phyloP scores from a whole-genome alignment of 768 basidiomycete species.

The Hydnum rufescens region DNA sequence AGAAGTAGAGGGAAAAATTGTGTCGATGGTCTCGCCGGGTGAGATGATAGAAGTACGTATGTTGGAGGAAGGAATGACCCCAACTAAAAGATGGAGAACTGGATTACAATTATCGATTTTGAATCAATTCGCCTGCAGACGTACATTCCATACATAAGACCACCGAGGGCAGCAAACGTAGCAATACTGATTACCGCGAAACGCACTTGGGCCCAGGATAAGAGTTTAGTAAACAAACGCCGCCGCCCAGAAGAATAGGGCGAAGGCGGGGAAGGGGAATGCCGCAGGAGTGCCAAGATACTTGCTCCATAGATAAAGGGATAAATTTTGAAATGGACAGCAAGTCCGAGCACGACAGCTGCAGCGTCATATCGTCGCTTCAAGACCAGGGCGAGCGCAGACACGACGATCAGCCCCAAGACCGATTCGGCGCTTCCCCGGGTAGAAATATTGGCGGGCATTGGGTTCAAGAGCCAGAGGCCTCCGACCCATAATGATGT shows the following conservation, averaged over 20 bases:
- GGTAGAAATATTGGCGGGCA: conserved; percentile 91
- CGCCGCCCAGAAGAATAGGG: too few relatives aligned
- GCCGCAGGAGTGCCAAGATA: conserved; percentile 40
- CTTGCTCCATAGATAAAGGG: conserved; percentile 80
- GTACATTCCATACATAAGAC: conserved; percentile 52
- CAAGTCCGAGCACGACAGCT: conserved; percentile 56
- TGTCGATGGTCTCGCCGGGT: conserved; percentile 88
- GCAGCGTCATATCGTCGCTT: conserved; percentile 39
- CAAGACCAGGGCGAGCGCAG: conserved; percentile 41
- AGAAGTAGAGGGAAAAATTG: conserved; percentile 97
- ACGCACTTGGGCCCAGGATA: conserved; percentile 20
- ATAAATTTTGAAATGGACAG: conserved; percentile 95
- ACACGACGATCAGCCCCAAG: conserved; percentile 58
- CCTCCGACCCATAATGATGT: conserved; percentile 32
- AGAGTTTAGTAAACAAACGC: too few relatives aligned
- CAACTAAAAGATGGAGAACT: conserved; percentile 63
- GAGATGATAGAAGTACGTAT: conserved; percentile 86
- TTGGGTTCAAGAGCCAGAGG: conserved; percentile 76
- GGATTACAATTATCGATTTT: conserved; percentile 4
- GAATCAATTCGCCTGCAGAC: neutral
- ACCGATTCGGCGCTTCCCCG: conserved; percentile 89
- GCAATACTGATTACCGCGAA: conserved; percentile 52
- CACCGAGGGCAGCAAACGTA: conserved; percentile 45
- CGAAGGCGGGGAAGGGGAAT: too few relatives aligned
- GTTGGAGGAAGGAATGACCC: conserved; percentile 80